Conservation (phyloP, 352 stramenopile genomes). For the Phytophthora gonapodyides region DNA sequence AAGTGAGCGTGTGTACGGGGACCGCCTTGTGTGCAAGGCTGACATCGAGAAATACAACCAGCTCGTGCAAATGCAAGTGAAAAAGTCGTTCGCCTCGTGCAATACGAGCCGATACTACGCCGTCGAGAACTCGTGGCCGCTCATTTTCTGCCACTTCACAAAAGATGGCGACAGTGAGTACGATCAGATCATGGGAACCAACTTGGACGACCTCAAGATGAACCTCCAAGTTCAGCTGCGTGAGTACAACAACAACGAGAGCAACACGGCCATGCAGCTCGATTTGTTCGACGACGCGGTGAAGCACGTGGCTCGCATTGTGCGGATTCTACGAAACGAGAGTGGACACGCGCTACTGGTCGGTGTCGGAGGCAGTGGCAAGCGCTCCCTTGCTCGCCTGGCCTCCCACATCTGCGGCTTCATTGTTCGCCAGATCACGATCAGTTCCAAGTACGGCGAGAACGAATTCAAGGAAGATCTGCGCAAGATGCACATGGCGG, state of each 20-base stretch:
- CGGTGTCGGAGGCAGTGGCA: constrained; percentile 94
- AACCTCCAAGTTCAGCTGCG: constrained; percentile 90
- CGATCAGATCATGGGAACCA: constrained; percentile 92
- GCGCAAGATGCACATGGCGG: constrained; percentile 93
- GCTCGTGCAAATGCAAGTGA: constrained; percentile 93
- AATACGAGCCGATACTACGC: constrained; percentile 94
- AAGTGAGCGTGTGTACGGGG: constrained; percentile 95
- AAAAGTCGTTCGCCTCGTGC: constrained; percentile 93
- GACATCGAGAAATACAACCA: constrained; percentile 95
- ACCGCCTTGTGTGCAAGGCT: constrained; percentile 92
- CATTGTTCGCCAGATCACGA: constrained; percentile 92
- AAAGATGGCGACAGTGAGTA: constrained; percentile 94
- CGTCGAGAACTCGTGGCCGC: constrained; percentile 93
- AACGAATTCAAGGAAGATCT: constrained; percentile 98
- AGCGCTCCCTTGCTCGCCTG: constrained; percentile 93
- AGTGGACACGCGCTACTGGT: constrained; percentile 93
- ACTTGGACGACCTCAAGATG: constrained; percentile 87
- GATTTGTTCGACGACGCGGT: constrained; percentile 98
- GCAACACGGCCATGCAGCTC: constrained; percentile 96
- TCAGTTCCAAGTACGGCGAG: constrained; percentile 94
- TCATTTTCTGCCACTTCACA: constrained; percentile 97
- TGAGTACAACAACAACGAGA: constrained; percentile 97
- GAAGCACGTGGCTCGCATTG: constrained; percentile 95
- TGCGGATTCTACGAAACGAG: constrained; percentile 92
- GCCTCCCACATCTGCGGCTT: constrained; percentile 95